Percentiles rank a stretch among this genome's conserved stretches.
These are phyloP conservation scores for Fusarium algeriense DNA, from an alignment of 2,329 filamentous ascomycete genomes.

Conservation along the genomic window DNA sequence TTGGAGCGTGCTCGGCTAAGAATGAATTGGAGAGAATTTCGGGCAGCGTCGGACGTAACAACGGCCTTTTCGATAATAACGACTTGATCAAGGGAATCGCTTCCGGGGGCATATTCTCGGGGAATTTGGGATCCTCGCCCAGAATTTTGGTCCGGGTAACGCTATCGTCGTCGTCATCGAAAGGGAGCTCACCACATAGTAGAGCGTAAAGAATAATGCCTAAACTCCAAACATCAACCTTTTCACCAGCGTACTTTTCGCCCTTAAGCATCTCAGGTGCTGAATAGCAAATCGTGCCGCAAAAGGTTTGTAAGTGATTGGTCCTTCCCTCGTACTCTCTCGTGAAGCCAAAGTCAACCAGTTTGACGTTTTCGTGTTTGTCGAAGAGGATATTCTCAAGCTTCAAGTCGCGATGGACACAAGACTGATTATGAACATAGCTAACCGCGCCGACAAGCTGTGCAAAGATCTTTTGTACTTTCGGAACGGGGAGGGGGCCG, in stretches of 20 bases:
- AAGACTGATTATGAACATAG: constrained; percentile 95
- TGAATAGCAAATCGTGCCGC: constrained; percentile 96
- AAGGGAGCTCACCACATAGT: constrained; percentile 87
- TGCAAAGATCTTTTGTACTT: constrained; percentile 95
- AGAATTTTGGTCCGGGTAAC: constrained; percentile 88
- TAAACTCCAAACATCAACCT: constrained; percentile 96
- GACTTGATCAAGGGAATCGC: constrained; percentile 81
- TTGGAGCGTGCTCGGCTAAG: constrained; percentile 84
- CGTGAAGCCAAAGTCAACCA: constrained; percentile 98
- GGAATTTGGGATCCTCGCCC: constrained; percentile 86
- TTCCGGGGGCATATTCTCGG: constrained; percentile 81
- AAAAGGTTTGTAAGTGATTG: constrained; percentile 97
- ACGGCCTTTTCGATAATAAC: constrained; percentile 90
- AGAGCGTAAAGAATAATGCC: constrained; percentile 88
- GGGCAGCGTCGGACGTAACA: constrained; percentile 82
- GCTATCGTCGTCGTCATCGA: constrained; percentile 94
- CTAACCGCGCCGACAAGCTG: constrained; percentile 94
- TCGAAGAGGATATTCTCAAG: constrained; percentile 92
- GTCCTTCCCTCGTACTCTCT: constrained; percentile 95
- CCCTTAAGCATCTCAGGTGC: constrained; percentile 98
- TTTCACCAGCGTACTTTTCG: constrained; percentile 97
- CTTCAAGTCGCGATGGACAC: constrained; percentile 96
- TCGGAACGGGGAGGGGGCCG: constrained; percentile 84
- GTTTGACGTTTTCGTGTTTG: constrained; percentile 96
- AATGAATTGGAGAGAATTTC: constrained; percentile 93